Conservation (phyloP, 768 basidiomycete genomes). For the Russula sp. region DNA sequence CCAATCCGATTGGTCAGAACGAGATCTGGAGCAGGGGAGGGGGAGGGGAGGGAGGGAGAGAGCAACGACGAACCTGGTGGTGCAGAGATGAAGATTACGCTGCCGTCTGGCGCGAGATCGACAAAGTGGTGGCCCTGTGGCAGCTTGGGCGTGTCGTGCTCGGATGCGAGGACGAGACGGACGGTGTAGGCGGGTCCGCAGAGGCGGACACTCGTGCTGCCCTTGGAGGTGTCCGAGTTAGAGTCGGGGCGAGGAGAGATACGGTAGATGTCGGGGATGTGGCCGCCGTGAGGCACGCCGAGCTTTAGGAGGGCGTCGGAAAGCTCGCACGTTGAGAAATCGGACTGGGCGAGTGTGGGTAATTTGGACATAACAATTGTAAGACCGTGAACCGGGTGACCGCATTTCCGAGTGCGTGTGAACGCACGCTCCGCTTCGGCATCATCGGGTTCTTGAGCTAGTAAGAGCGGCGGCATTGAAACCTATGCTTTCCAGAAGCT, state of each 20-base stretch:
- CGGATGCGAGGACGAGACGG: constrained; percentile 60
- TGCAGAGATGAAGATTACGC: constrained; percentile 67
- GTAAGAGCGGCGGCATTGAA: constrained; percentile 30
- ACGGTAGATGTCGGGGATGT: constrained; percentile 70
- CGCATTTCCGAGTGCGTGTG: too few species aligned
- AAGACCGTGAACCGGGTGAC: too few species aligned
- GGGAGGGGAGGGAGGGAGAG: neutral
- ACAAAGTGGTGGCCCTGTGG: constrained; percentile 75
- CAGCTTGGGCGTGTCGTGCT: constrained; percentile 57
- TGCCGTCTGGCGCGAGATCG: constrained; percentile 61
- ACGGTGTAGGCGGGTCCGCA: constrained; percentile 88
- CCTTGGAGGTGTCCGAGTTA: constrained; percentile 24
- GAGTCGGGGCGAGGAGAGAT: constrained; percentile 40
- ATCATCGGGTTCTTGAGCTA: too few species aligned
- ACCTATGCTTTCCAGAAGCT: constrained; percentile 25
- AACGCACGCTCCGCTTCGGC: too few species aligned
- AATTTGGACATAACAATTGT: neutral
- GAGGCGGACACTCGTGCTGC: constrained; percentile 33
- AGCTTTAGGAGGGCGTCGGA: constrained; percentile 88
- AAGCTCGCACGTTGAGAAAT: constrained; percentile 74
- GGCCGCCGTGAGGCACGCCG: constrained; percentile 61
- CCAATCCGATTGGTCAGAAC: neutral
- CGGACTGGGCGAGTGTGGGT: constrained; percentile 24
- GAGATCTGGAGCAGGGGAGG: neutral
- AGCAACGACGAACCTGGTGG: constrained; percentile 51